phyloP scores from a whole-genome alignment of 192 early-diverging fungal genomes.

The Phlyctochytrium planicorne region DNA sequence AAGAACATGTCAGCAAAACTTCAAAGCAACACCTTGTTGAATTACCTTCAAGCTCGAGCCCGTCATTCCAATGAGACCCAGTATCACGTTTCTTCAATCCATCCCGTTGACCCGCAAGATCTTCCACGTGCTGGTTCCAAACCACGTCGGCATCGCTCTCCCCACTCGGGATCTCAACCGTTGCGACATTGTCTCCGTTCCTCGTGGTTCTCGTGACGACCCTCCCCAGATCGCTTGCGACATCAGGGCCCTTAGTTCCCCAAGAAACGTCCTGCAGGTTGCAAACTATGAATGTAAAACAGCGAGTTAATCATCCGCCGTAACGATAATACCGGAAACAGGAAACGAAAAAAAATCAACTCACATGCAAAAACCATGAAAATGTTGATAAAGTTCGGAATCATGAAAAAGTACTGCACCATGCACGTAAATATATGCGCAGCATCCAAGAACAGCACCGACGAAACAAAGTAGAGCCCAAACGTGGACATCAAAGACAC shows the following conservation, averaged over 20 bases:
- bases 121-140: conserved; percentile 73
- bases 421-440: conserved; percentile 93
- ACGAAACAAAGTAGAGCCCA: conserved; percentile 77
- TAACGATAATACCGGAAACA: not conserved
- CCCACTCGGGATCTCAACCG: conserved; percentile 71
- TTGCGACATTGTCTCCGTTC: conserved; percentile 64
- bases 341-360: conserved; percentile 5
- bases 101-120: conserved; percentile 51
- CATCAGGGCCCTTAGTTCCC: conserved; percentile 66
- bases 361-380: conserved; percentile 84
- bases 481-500: conserved; percentile 80
- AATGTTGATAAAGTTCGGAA: conserved; percentile 90
- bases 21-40: no score
- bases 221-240: conserved; percentile 60
- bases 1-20: conserved; percentile 6
- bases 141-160: conserved; percentile 74
- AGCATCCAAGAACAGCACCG: conserved; percentile 78
- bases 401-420: conserved; percentile 80
- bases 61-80: no score
- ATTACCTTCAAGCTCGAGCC: no score
- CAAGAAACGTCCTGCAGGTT: conserved; percentile 62
- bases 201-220: conserved; percentile 66
- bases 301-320: no score
- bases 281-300: conserved; percentile 37
- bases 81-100: conserved; percentile 54